These are phyloP conservation scores for Bassia scoparia DNA, from an alignment of 148 eudicot species.

Conservation along the genomic window DNA sequence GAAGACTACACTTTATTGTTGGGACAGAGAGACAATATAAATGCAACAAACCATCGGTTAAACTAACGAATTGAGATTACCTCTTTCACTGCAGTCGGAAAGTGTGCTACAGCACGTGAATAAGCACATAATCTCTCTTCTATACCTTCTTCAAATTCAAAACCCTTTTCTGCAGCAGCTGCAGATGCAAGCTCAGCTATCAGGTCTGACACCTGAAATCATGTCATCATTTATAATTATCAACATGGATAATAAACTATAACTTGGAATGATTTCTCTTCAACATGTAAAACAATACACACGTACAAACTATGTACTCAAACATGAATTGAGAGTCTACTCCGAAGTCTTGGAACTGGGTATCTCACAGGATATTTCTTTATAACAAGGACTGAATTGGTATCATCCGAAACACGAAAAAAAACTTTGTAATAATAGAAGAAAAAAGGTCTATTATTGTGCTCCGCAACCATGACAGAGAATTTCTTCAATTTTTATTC, in stretches of 20 bases:
- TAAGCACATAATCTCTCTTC: constrained; percentile 93
- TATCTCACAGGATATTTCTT: too few species aligned
- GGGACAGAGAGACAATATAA: background rate
- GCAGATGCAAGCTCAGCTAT: constrained; percentile 79
- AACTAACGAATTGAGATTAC: constrained; percentile 28
- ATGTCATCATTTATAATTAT: background rate
- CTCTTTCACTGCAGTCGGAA: constrained; percentile 99
- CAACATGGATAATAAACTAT: background rate
- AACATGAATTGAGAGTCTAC: too few species aligned
- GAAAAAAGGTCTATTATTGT: too few species aligned
- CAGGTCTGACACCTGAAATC: constrained; percentile 63
- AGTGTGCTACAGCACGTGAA: constrained; percentile 90
- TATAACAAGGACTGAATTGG: too few species aligned
- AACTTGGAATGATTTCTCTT: background rate
- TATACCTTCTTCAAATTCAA: constrained; percentile 65
- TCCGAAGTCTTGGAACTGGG: too few species aligned
- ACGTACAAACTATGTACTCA: background rate
- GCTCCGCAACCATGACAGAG: too few species aligned
- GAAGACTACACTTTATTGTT: background rate
- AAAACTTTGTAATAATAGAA: too few species aligned
- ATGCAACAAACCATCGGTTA: background rate
- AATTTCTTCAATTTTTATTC: too few species aligned
- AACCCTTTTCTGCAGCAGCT: constrained; percentile 74
- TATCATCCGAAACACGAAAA: too few species aligned
- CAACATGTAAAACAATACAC: background rate